Evolutionary conservation across 345 rosid genomes (phyloP).

Genomic region (Orychophragmus violaceus): DNA sequence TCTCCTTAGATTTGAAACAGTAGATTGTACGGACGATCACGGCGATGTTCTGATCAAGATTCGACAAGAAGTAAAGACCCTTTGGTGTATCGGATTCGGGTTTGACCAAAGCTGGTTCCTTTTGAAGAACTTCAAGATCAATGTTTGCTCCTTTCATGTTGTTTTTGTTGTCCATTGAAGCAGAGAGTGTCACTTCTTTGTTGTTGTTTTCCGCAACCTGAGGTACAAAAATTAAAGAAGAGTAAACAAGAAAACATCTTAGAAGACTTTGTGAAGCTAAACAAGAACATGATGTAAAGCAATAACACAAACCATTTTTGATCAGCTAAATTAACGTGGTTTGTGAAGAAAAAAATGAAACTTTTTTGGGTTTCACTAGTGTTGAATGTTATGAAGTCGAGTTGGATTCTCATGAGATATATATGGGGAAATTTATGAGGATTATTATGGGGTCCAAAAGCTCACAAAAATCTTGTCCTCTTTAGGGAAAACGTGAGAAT

Average conservation of each 20-base stretch:
- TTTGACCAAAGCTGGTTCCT: slow-evolving; percentile 47
- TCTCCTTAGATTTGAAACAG: slow-evolving; percentile 64
- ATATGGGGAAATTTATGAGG: slow-evolving; percentile 22
- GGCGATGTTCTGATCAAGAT: slow-evolving; percentile 87
- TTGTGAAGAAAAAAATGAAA: neutral
- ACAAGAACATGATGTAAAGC: neutral
- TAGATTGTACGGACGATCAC: slow-evolving; percentile 75
- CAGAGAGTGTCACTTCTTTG: slow-evolving; percentile 17
- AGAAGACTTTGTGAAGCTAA: neutral
- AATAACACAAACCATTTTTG: slow-evolving; percentile 24
- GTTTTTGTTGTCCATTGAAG: slow-evolving; percentile 38
- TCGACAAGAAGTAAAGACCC: slow-evolving; percentile 80
- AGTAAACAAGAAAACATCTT: neutral
- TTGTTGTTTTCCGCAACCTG: slow-evolving; percentile 48
- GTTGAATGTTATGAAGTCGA: slow-evolving; percentile 28
- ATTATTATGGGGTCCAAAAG: slow-evolving; percentile 5
- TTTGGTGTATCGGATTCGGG: slow-evolving; percentile 68
- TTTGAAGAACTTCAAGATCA: slow-evolving; percentile 49
- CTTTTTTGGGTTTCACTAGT: neutral
- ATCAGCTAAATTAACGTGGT: neutral
- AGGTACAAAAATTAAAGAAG: neutral
- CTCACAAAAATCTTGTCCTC: slow-evolving; percentile 12
- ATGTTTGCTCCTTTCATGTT: slow-evolving; percentile 35
- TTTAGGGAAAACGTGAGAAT: neutral
- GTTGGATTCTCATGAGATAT: slow-evolving; percentile 32